Evolutionary conservation across 805 yeast species (phyloP).

Genomic region (Aciculoconidium aculeatum): DNA sequence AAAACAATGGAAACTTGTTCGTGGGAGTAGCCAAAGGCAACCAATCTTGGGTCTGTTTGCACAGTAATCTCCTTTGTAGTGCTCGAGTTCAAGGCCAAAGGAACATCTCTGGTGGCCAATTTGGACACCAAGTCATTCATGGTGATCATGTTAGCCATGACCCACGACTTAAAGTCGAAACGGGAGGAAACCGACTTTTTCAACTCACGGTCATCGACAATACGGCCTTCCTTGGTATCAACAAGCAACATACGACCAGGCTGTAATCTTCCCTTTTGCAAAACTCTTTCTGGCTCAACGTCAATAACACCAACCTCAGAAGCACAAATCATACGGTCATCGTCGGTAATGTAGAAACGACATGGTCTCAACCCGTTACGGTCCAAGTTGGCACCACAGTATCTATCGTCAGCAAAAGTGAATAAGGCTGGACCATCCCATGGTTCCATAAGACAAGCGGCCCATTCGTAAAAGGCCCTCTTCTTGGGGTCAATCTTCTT

Average conservation of each 20-base stretch:
- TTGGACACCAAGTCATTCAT: constrained; percentile 69
- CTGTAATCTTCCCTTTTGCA: constrained; percentile 88
- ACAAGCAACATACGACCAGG: constrained; percentile 96
- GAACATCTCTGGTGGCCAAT: constrained; percentile 37
- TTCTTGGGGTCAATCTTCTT: constrained; percentile 81
- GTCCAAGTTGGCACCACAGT: constrained; percentile 97
- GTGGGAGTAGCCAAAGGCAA: constrained; percentile 89
- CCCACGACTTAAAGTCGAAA: constrained; percentile 92
- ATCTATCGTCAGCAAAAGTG: constrained; percentile 95
- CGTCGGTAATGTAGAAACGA: constrained; percentile 91
- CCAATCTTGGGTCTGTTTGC: constrained; percentile 76
- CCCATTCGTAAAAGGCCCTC: constrained; percentile 97
- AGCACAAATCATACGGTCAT: constrained; percentile 94
- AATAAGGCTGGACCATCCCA: constrained; percentile 99
- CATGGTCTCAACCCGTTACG: constrained; percentile 98
- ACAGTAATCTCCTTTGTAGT: constrained; percentile 35
- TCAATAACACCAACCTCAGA: constrained; percentile 97
- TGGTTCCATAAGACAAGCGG: constrained; percentile 98
- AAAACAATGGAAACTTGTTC: constrained; percentile 81
- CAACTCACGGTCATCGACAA: constrained; percentile 89
- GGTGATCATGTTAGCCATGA: constrained; percentile 76
- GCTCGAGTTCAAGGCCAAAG: constrained; percentile 10
- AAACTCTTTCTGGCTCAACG: constrained; percentile 72
- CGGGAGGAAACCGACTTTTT: constrained; percentile 74
- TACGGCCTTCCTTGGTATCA: constrained; percentile 87